A percentile compares a stretch with the other conserved stretches of the same genome.
phyloP scores from a whole-genome alignment of 2,329 filamentous ascomycete genomes.

The Fusarium pseudoanthophilum region DNA sequence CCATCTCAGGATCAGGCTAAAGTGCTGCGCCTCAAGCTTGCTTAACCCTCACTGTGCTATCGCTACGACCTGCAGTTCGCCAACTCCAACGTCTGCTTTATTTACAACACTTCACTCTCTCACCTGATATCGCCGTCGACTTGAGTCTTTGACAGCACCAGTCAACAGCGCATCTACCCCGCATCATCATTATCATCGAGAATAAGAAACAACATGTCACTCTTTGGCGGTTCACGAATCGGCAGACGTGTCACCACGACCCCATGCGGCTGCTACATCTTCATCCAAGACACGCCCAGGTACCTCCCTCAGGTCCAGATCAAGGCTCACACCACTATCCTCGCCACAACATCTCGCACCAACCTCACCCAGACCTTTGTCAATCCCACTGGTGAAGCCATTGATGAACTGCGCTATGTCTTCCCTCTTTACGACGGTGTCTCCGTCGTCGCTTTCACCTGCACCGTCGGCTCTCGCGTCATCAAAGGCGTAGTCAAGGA shows the following conservation, averaged over 20 bases:
- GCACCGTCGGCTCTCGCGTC: constrained; percentile 68
- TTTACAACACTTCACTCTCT: background rate
- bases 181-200: background rate
- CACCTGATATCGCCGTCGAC: background rate
- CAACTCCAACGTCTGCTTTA: background rate
- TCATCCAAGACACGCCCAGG: constrained; percentile 32
- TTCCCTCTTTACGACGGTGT: constrained; percentile 81
- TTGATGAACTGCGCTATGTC: constrained; percentile 67
- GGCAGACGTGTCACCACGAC: too few relatives aligned
- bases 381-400: constrained; percentile 59
- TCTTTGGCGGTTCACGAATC: background rate
- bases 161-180: background rate
- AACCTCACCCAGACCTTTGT: constrained; percentile 67
- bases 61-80: fast-evolving
- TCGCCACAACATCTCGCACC: constrained; percentile 62
- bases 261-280: constrained; percentile 52
- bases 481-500: constrained; percentile 75
- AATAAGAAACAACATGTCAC: background rate
- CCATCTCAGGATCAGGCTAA: background rate
- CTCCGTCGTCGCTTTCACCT: constrained; percentile 74
- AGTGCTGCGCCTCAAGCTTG: background rate
- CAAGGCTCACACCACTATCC: constrained; percentile 69
- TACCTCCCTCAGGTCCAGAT: constrained; percentile 70
- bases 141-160: background rate
- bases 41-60: too few relatives aligned